phyloP scores from a whole-genome alignment of 768 basidiomycete genomes.

The Tulasnella sp. region DNA sequence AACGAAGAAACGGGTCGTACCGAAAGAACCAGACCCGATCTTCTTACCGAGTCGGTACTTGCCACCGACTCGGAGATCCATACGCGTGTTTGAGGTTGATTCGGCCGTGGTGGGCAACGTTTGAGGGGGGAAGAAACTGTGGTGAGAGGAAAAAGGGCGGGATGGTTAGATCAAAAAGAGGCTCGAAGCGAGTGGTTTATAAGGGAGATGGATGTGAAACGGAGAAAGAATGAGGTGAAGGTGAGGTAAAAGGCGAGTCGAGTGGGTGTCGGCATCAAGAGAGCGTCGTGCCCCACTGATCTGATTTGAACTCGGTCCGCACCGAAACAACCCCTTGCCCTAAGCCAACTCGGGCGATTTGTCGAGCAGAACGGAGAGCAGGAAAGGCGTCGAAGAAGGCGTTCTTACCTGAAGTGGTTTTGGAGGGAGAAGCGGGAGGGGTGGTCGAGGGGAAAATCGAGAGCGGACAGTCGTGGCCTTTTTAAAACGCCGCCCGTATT shows the following conservation, averaged over 20 bases:
- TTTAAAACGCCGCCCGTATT: too few relatives aligned
- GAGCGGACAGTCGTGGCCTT: too few relatives aligned
- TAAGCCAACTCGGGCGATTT: too few relatives aligned
- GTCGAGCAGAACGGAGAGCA: too few relatives aligned
- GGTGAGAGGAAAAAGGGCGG: conserved; percentile 1
- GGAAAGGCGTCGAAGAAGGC: too few relatives aligned
- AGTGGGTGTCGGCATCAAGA: conserved; percentile 5
- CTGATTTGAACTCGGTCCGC: background rate
- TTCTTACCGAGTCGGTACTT: conserved; percentile 99
- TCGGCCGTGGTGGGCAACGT: conserved; percentile 49
- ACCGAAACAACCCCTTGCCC: background rate
- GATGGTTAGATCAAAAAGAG: conserved; percentile 1
- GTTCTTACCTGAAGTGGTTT: too few relatives aligned
- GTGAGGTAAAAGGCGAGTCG: conserved; percentile 12
- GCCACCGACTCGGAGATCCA: conserved; percentile 81
- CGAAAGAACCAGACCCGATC: conserved; percentile 97
- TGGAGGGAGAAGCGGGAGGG: too few relatives aligned
- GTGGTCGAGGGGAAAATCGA: too few relatives aligned
- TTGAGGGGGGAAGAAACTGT: conserved; percentile 13
- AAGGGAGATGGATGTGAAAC: background rate
- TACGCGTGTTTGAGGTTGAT: conserved; percentile 43
- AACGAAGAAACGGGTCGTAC: conserved; percentile 35
- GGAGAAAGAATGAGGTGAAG: conserved; percentile 2
- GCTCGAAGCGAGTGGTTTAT: background rate
- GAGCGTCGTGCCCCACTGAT: background rate